Evolutionary conservation across 305 asterid species (phyloP), one percentile per base, ranked within the genome.

Genomic region (Stenogyne calaminthoides): DNA sequence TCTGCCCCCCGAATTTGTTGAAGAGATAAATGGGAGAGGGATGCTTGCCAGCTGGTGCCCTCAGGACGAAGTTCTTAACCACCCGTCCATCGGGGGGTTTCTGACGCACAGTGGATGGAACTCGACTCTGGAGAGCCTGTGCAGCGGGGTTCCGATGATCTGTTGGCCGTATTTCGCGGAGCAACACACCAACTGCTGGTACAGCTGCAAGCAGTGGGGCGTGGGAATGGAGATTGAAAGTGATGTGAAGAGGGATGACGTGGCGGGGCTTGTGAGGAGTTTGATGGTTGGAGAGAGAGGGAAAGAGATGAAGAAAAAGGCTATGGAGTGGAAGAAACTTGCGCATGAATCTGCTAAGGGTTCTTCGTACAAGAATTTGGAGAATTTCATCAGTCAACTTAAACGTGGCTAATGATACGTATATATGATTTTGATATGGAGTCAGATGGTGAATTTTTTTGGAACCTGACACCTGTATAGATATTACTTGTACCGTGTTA

Each of bases 111-210:
- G 73, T 34, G 89, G 92, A 10, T 89, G 92, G 89, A 88, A 86
- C 22, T 84, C 90, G 46, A 84, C 82, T 5, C 75, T 88, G 0
- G 91, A 88, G 18, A 84, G 89, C 47, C 46, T 87, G 0, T 57
- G 77, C 27, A 57, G 60, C 57, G 91, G 93, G 0, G 85, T 87
- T 7, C 90, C 96, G 0, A 85, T 85, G 91, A 74, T 89, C 0
- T 87, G 95, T 58, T 88, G 92, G 89, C 87, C 96, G 2, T 89
- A 81, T 19, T 85, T 87, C 6, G 87, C 88, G 0, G 96, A 89
- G 8, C 89, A 85, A 29, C 87, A 70, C 9, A 89, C 91, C 0
- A 86, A 84, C 2, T 84, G 96, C 63, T 79, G 91, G 88, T 81
- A 47, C 9, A 65, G 80, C 55, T 83, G 92, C 54, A 55, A 58